Evolutionary conservation across 495 filamentous ascomycete species (phyloP).

Genomic region (Tuber brumale): DNA sequence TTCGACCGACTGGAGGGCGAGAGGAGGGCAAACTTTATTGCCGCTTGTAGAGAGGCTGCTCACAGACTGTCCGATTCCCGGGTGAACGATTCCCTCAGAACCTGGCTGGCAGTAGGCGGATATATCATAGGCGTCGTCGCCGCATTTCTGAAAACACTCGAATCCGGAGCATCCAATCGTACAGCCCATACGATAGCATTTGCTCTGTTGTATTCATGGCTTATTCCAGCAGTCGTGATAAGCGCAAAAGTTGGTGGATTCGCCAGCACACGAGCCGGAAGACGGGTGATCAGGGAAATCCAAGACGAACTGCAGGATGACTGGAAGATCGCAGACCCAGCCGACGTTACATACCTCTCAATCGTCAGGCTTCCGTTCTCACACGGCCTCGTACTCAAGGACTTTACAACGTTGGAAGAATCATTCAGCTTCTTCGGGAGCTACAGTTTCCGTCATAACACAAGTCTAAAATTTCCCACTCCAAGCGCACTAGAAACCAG

Average conservation of each 20-base stretch:
- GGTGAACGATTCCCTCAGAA: conserved; percentile 4
- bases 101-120: background rate
- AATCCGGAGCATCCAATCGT: background rate
- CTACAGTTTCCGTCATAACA: background rate
- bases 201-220: background rate
- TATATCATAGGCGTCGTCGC: background rate
- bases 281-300: background rate
- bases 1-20: background rate
- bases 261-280: background rate
- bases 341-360: background rate
- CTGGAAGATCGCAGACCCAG: background rate
- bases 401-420: background rate
- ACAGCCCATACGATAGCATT: conserved; percentile 9
- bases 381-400: background rate
- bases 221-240: conserved; percentile 6
- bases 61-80: conserved; percentile 8
- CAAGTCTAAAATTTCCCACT: background rate
- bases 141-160: background rate
- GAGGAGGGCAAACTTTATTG: conserved; percentile 3
- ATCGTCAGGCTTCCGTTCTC: background rate
- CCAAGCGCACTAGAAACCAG: background rate
- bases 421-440: background rate
- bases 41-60: background rate
- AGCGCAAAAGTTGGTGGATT: conserved; percentile 7
- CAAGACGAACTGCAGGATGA: background rate